Conservation (phyloP, 1,284 basidiomycete genomes). For the Ustilago shanxiensis region DNA sequence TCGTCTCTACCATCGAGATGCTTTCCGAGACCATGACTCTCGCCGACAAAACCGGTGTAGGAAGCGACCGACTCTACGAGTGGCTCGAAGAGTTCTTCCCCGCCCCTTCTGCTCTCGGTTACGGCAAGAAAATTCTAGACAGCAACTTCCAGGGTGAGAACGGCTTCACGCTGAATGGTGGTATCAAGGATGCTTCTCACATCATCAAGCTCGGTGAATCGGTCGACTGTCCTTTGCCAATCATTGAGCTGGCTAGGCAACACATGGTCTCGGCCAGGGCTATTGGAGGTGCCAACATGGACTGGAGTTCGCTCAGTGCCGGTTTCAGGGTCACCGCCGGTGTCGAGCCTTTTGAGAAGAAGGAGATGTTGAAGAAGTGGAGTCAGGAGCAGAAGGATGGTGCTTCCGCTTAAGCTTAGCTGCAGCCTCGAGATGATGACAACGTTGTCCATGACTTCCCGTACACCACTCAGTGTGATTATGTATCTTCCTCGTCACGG, state of each 20-base stretch:
- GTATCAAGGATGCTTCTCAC: slow-evolving; percentile 79
- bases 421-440: too few relatives aligned
- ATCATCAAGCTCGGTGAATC: slow-evolving; percentile 73
- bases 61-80: slow-evolving; percentile 74
- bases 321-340: slow-evolving; percentile 79
- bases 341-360: slow-evolving; percentile 75
- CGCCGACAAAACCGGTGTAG: slow-evolving; percentile 85
- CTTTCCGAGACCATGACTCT: slow-evolving; percentile 85
- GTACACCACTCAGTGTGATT: not conserved
- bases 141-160: slow-evolving; percentile 81
- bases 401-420: not conserved
- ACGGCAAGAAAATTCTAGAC: slow-evolving; percentile 74
- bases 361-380: slow-evolving; percentile 55
- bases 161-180: slow-evolving; percentile 89
- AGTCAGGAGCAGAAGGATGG: slow-evolving; percentile 19
- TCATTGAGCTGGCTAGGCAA: slow-evolving; percentile 60
- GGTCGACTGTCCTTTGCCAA: slow-evolving; percentile 83
- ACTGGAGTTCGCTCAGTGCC: slow-evolving; percentile 81
- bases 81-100: slow-evolving; percentile 61
- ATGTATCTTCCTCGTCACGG: not conserved
- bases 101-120: slow-evolving; percentile 59
- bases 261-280: slow-evolving; percentile 70
- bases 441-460: too few relatives aligned
- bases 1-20: slow-evolving; percentile 76
- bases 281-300: slow-evolving; percentile 76